Percentiles rank a stretch among this genome's conserved stretches.
phyloP scores from a whole-genome alignment of 2,329 filamentous ascomycete species.

The Botrytis fragariae region DNA sequence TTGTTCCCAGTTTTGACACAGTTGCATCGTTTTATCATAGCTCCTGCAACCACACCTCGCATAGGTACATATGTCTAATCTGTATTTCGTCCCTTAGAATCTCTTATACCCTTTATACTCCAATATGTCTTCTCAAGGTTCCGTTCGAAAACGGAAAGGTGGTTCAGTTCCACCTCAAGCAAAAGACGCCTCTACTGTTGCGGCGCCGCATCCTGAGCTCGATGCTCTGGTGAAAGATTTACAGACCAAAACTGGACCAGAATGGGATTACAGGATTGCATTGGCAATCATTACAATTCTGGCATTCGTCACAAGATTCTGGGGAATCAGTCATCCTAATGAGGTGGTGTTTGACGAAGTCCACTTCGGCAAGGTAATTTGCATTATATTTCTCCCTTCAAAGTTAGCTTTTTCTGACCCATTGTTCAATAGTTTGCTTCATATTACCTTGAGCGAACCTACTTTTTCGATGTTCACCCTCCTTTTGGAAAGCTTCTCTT shows the following conservation, averaged over 20 bases:
- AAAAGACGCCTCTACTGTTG: conserved; percentile 42
- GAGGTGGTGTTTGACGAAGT: conserved; percentile 99
- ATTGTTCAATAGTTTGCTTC: conserved; percentile 60
- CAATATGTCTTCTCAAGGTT: conserved; percentile 37
- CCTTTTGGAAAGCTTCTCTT: conserved; percentile 98
- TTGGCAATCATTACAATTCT: conserved; percentile 74
- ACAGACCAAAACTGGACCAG: conserved; percentile 49
- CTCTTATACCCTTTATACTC: conserved; percentile 24
- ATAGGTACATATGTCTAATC: conserved; percentile 29
- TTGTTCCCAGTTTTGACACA: neutral
- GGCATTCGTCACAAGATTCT: conserved; percentile 91
- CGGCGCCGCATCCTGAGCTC: conserved; percentile 44
- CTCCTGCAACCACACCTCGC: conserved; percentile 2
- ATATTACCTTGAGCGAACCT: conserved; percentile 90
- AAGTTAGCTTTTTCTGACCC: conserved; percentile 18
- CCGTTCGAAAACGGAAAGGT: conserved; percentile 42
- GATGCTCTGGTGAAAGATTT: conserved; percentile 49
- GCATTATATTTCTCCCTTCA: neutral
- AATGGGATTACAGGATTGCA: conserved; percentile 82
- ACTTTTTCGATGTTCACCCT: conserved; percentile 99
- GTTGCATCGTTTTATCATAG: neutral
- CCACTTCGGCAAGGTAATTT: conserved; percentile 91
- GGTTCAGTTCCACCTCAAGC: conserved; percentile 49
- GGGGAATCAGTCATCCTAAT: conserved; percentile 90
- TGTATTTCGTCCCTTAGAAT: conserved; percentile 7